phyloP scores from a whole-genome alignment of 805 yeast species.

The Naumovozyma baii region DNA sequence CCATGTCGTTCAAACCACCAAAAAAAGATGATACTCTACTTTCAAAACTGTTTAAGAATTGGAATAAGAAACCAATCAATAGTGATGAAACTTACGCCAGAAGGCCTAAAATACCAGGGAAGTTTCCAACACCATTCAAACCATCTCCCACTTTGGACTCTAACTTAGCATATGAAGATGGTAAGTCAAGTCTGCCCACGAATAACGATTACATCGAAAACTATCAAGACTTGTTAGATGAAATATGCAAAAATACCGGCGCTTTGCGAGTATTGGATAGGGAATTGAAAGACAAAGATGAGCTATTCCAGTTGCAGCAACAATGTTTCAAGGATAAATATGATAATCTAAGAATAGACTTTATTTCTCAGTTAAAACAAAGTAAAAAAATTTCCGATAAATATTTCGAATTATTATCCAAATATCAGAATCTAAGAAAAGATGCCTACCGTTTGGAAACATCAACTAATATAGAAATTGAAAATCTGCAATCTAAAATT shows the following conservation, averaged over 20 bases:
- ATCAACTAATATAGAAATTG: slow-evolving; percentile 13
- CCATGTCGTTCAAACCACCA: slow-evolving; percentile 13
- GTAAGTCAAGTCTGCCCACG: background rate
- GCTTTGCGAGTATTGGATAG: slow-evolving; percentile 7
- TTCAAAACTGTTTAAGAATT: slow-evolving; percentile 16
- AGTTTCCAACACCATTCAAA: slow-evolving; percentile 26
- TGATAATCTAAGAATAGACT: slow-evolving; percentile 22
- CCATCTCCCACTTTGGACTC: slow-evolving; percentile 1
- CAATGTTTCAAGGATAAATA: slow-evolving; percentile 17
- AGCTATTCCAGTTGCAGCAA: slow-evolving; percentile 5
- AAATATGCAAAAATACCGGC: slow-evolving; percentile 22
- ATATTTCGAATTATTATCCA: slow-evolving; percentile 25
- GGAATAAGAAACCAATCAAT: slow-evolving; percentile 1
- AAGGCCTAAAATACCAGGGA: slow-evolving; percentile 26
- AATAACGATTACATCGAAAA: slow-evolving; percentile 10
- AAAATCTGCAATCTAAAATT: slow-evolving; percentile 6
- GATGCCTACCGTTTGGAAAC: slow-evolving; percentile 18
- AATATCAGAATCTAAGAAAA: slow-evolving; percentile 24
- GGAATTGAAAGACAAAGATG: slow-evolving; percentile 7
- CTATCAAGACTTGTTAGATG: slow-evolving; percentile 16
- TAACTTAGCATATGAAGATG: background rate
- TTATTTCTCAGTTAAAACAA: slow-evolving; percentile 28
- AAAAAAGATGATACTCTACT: slow-evolving; percentile 17
- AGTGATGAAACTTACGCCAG: background rate
- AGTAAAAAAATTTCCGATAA: slow-evolving; percentile 30